phyloP scores from a whole-genome alignment of 192 early-diverging fungal genomes.

The Gonapodya prolifera region DNA sequence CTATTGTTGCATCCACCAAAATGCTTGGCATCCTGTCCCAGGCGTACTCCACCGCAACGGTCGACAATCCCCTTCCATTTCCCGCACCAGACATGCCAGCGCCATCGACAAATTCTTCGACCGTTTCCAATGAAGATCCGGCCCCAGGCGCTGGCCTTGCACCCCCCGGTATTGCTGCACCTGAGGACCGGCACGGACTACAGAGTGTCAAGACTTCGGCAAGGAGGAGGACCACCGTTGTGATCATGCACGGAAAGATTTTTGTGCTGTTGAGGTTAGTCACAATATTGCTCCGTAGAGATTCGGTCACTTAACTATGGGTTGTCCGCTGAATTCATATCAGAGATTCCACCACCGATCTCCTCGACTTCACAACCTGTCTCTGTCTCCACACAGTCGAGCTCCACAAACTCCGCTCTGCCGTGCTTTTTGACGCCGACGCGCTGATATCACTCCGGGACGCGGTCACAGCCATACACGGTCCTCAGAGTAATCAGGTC shows the following conservation, averaged over 20 bases:
- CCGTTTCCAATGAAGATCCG: background rate
- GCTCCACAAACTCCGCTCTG: background rate
- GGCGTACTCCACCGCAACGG: background rate
- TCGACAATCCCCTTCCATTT: too few relatives aligned
- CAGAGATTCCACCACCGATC: constrained; percentile 6
- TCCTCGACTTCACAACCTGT: constrained; percentile 9
- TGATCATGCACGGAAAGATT: background rate
- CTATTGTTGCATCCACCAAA: constrained; percentile 7
- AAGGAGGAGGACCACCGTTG: background rate
- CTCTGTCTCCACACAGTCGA: constrained; percentile 9
- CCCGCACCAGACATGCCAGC: background rate
- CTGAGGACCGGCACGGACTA: background rate
- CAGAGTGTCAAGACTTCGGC: background rate
- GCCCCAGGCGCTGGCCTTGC: background rate
- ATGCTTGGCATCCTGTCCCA: background rate
- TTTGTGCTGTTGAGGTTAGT: background rate
- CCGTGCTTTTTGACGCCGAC: background rate
- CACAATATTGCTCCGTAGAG: too few relatives aligned
- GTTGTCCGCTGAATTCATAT: background rate
- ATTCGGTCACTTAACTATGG: background rate
- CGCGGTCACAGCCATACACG: background rate
- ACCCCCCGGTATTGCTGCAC: background rate
- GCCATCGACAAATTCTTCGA: background rate
- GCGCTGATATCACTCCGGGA: background rate
- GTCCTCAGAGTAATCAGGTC: background rate